These are phyloP conservation scores for Plasmodium sp. DNA, from an alignment of 169 alveolate genomes.

Conservation along the genomic window DNA sequence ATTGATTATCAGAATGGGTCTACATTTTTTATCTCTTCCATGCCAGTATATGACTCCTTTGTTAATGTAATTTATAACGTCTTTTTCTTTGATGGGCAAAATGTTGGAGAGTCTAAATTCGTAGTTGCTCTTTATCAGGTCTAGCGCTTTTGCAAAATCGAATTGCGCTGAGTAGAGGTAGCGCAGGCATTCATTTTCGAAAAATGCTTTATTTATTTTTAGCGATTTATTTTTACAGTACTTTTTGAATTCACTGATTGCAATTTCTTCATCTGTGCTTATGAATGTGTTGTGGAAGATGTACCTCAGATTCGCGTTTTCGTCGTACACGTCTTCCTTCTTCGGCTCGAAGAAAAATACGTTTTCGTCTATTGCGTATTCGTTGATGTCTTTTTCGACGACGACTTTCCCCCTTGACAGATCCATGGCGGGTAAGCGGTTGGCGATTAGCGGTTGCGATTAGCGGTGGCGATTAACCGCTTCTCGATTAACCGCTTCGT, in stretches of 20 bases:
- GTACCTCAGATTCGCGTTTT: conserved; percentile 54
- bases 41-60: conserved; percentile 81
- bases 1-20: conserved; percentile 78
- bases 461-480: no score
- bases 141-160: conserved; percentile 75
- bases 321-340: conserved; percentile 66
- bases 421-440: conserved; percentile 3
- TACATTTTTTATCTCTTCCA: conserved; percentile 80
- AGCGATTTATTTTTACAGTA: conserved; percentile 58
- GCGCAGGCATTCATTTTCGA: conserved; percentile 77
- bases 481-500: background rate
- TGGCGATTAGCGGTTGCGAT: background rate
- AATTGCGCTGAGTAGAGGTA: conserved; percentile 79
- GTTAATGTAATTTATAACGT: conserved; percentile 63
- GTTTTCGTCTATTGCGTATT: conserved; percentile 73
- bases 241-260: conserved; percentile 74
- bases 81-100: conserved; percentile 77
- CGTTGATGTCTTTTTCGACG: conserved; percentile 62
- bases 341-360: conserved; percentile 77
- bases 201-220: conserved; percentile 56
- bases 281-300: conserved; percentile 78
- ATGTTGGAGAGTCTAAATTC: conserved; percentile 75
- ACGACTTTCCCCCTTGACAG: conserved; percentile 61
- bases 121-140: conserved; percentile 69
- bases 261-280: conserved; percentile 74